Percentiles rank a stretch among this genome's conserved stretches.
phyloP scores from a whole-genome alignment of 1,139 yeast genomes.

The Debaryomyces coudertii region DNA sequence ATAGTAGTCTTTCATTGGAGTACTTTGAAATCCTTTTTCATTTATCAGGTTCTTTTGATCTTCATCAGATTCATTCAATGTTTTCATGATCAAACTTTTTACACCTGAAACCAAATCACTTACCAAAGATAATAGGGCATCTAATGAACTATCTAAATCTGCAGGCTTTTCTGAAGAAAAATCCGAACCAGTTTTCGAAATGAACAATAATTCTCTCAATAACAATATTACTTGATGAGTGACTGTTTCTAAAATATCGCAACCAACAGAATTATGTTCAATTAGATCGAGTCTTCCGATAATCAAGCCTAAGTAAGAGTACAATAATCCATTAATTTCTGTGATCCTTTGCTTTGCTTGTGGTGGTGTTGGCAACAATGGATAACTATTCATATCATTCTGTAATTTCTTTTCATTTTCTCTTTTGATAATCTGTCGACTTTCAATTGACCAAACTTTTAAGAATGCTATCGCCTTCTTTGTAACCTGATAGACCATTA shows the following conservation, averaged over 20 bases:
- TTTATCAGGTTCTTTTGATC: slow-evolving; percentile 21
- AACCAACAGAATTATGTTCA: slow-evolving; percentile 71
- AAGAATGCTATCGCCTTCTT: slow-evolving; percentile 73
- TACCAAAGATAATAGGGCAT: slow-evolving; percentile 59
- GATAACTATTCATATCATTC: slow-evolving; percentile 45
- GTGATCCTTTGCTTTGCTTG: slow-evolving; percentile 69
- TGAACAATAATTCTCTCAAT: slow-evolving; percentile 63
- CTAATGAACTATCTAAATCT: slow-evolving; percentile 58
- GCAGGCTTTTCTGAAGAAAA: slow-evolving; percentile 44
- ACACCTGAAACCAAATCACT: slow-evolving; percentile 69
- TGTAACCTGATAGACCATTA: slow-evolving; percentile 74
- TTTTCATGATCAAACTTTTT: slow-evolving; percentile 60
- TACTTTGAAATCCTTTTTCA: slow-evolving; percentile 9
- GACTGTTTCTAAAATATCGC: slow-evolving; percentile 64
- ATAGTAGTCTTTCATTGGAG: slow-evolving; percentile 38
- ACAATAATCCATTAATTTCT: slow-evolving; percentile 72
- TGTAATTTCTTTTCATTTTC: slow-evolving; percentile 41
- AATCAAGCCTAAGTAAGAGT: slow-evolving; percentile 70
- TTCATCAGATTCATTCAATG: slow-evolving; percentile 45
- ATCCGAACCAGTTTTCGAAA: slow-evolving; percentile 58
- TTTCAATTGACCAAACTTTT: slow-evolving; percentile 73
- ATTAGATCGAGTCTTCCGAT: slow-evolving; percentile 75
- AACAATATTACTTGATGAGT: slow-evolving; percentile 70
- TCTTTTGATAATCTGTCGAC: slow-evolving; percentile 41
- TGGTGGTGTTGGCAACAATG: slow-evolving; percentile 59